Percentiles rank a stretch among this genome's conserved stretches.
phyloP scores from a whole-genome alignment of 1,284 basidiomycete species.

The Wolfiporia cocos region DNA sequence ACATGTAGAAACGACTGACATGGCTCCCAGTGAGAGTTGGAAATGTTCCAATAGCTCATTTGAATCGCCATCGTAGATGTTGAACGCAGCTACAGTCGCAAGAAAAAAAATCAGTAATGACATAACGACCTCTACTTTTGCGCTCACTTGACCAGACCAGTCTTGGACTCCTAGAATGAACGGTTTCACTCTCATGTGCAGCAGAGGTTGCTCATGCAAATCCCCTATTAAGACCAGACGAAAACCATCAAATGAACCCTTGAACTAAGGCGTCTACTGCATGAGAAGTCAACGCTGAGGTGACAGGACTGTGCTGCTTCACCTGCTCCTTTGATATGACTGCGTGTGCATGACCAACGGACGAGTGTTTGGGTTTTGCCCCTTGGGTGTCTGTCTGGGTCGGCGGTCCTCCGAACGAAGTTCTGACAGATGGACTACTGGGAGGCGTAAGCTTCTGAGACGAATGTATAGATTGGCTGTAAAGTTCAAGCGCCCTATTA shows the following conservation, averaged over 20 bases:
- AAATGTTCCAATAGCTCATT: conserved; percentile 96
- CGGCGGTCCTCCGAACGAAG: too few species aligned
- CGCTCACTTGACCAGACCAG: conserved; percentile 92
- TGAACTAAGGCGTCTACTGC: conserved; percentile 44
- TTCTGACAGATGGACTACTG: too few species aligned
- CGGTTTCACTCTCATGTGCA: conserved; percentile 84
- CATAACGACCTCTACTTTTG: too few species aligned
- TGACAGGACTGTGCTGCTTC: background rate
- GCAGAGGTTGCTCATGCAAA: conserved; percentile 89
- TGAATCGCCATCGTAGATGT: conserved; percentile 76
- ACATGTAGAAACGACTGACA: conserved; percentile 34
- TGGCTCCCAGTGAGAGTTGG: conserved; percentile 99
- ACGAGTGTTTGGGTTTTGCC: too few species aligned
- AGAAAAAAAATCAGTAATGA: background rate
- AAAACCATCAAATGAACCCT: conserved; percentile 84
- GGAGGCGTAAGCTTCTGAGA: background rate
- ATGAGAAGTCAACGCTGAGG: background rate
- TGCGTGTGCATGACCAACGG: conserved; percentile 52
- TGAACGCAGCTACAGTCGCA: conserved; percentile 60
- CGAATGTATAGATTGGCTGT: conserved; percentile 23
- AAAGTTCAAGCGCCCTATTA: conserved; percentile 82
- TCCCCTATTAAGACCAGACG: conserved; percentile 94
- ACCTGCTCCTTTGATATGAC: conserved; percentile 81
- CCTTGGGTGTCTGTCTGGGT: too few species aligned
- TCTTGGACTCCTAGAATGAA: conserved; percentile 85